Evolutionary conservation across 2,329 filamentous ascomycete genomes (phyloP).

Genomic region (Pseudonectria buxi): DNA sequence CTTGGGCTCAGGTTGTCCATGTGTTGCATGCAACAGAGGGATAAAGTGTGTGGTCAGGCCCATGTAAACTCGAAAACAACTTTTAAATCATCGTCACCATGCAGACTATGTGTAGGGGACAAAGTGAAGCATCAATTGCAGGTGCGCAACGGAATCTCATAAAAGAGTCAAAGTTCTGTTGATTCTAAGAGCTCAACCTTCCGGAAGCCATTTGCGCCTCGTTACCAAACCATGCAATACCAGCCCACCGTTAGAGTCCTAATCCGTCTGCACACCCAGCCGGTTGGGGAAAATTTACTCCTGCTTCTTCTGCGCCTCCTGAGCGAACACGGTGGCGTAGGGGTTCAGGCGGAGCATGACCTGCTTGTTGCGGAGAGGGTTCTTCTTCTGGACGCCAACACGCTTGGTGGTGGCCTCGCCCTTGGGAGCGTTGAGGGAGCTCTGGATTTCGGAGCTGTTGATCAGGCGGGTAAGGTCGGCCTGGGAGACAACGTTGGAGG

Average conservation of each 20-base stretch:
- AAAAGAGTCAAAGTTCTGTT: slow-evolving; percentile 28
- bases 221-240: slow-evolving; percentile 29
- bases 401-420: slow-evolving; percentile 88
- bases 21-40: not conserved
- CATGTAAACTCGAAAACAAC: not conserved
- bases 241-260: slow-evolving; percentile 19
- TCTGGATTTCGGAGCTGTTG: slow-evolving; percentile 98
- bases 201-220: slow-evolving; percentile 33
- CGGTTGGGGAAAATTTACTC: slow-evolving; percentile 25
- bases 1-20: no score
- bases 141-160: slow-evolving; percentile 20
- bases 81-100: not conserved
- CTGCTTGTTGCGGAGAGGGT: slow-evolving; percentile 98
- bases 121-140: not conserved
- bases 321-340: slow-evolving; percentile 84
- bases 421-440: slow-evolving; percentile 85
- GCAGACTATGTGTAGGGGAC: not conserved
- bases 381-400: slow-evolving; percentile 95
- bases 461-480: slow-evolving; percentile 95
- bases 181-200: slow-evolving; percentile 29
- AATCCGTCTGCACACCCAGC: slow-evolving; percentile 34
- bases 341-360: slow-evolving; percentile 98
- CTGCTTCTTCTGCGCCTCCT: slow-evolving; percentile 47
- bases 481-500: slow-evolving; percentile 86
- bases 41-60: not conserved